Conservation (phyloP, 495 filamentous ascomycete species). For the Beverwykella pulmonaria region DNA sequence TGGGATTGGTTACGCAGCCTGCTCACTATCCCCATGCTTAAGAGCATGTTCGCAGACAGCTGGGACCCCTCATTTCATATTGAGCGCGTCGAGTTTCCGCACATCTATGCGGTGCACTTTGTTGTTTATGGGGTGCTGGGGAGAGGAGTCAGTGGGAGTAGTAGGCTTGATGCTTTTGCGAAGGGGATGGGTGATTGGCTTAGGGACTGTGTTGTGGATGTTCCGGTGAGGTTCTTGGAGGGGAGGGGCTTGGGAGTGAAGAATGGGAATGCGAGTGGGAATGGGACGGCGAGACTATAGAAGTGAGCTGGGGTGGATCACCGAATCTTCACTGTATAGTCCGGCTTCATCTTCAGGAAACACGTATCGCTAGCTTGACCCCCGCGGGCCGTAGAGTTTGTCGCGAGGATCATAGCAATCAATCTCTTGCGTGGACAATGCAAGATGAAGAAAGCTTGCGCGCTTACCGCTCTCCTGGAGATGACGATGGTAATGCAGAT, state of each 20-base stretch:
- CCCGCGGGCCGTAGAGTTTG: too few relatives aligned
- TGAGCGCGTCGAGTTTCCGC: slow-evolving; percentile 43
- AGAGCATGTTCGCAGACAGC: slow-evolving; percentile 41
- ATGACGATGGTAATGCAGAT: too few relatives aligned
- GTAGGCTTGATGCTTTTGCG: slow-evolving; percentile 27
- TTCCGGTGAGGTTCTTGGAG: slow-evolving; percentile 35
- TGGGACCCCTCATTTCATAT: slow-evolving; percentile 35
- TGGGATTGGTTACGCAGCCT: slow-evolving; percentile 45
- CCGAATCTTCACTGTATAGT: too few relatives aligned
- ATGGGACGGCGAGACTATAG: background rate
- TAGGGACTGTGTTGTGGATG: slow-evolving; percentile 29
- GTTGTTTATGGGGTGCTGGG: slow-evolving; percentile 35
- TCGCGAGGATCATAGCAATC: too few relatives aligned
- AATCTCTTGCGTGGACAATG: too few relatives aligned
- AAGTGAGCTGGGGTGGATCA: too few relatives aligned
- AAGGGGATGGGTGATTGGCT: slow-evolving; percentile 36
- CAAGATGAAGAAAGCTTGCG: too few relatives aligned
- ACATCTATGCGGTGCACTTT: slow-evolving; percentile 45
- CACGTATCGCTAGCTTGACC: too few relatives aligned
- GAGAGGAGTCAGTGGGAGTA: slow-evolving; percentile 28
- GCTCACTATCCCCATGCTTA: slow-evolving; percentile 38
- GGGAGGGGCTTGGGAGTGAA: background rate
- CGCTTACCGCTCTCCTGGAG: too few relatives aligned
- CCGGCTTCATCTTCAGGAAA: too few relatives aligned
- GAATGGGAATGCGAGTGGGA: background rate